Conservation (phyloP, 495 filamentous ascomycete species). For the Rostrohypoxylon terebratum region DNA sequence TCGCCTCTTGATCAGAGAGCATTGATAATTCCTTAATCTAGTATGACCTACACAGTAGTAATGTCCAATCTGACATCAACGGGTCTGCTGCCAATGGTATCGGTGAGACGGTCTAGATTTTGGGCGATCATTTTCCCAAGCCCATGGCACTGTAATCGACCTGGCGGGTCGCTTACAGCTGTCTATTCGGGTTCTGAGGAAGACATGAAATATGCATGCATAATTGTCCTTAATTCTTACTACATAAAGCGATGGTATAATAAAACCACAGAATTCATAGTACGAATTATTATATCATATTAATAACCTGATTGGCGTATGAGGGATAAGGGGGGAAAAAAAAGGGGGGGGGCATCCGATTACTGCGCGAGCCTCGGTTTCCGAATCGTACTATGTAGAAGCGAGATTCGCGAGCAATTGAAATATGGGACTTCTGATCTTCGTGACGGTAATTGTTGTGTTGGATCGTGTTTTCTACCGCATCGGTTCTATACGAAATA, state of each 20-base stretch:
- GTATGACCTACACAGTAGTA: neutral
- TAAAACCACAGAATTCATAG: neutral
- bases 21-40: constrained; percentile 4
- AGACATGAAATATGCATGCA: constrained; percentile 34
- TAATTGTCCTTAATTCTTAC: constrained; percentile 18
- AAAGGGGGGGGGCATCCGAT: constrained; percentile 3
- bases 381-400: constrained; percentile 16
- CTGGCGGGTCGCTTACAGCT: constrained; percentile 12
- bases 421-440: constrained; percentile 1
- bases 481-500: constrained; percentile 11
- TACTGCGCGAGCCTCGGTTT: neutral
- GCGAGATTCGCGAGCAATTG: constrained; percentile 1
- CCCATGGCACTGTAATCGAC: constrained; percentile 22
- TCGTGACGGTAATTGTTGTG: constrained; percentile 1
- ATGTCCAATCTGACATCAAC: constrained; percentile 28
- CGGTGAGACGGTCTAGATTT: constrained; percentile 32
- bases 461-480: constrained; percentile 6
- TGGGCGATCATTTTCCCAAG: constrained; percentile 29
- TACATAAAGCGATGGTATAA: neutral
- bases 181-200: constrained; percentile 33
- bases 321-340: neutral
- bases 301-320: neutral
- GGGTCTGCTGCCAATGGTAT: constrained; percentile 20
- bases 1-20: neutral
- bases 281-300: constrained; percentile 3